Conservation (phyloP, 2,329 filamentous ascomycete genomes). For the Xylariaceae sp. region DNA sequence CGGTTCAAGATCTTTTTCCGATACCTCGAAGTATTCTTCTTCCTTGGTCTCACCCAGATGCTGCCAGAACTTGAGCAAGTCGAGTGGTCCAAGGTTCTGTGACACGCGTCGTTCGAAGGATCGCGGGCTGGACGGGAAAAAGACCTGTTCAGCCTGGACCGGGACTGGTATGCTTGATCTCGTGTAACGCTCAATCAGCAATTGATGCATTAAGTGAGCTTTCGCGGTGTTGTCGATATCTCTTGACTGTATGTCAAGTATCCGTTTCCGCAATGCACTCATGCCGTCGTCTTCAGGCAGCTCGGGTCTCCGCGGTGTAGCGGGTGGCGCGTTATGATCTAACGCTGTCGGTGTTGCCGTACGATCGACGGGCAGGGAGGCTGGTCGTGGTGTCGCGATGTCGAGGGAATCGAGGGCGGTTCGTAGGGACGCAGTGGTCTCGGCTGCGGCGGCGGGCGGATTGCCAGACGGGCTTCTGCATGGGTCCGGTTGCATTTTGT, state of each 20-base stretch:
- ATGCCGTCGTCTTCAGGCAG: conserved; percentile 79
- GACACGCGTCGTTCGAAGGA: conserved; percentile 38
- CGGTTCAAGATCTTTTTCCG: conserved; percentile 60
- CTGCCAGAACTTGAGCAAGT: conserved; percentile 58
- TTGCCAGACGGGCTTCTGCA: conserved; percentile 2
- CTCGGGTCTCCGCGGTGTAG: conserved; percentile 11
- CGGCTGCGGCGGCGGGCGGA: conserved; percentile 4
- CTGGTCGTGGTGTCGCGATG: too few species aligned
- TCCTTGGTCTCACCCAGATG: conserved; percentile 38
- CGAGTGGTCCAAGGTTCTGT: conserved; percentile 38
- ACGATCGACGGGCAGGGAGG: conserved; percentile 1
- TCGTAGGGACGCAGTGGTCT: too few species aligned
- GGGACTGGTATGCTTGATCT: conserved; percentile 33
- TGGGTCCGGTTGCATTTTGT: conserved; percentile 5
- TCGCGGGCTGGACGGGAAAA: conserved; percentile 36
- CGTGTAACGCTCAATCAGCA: conserved; percentile 67
- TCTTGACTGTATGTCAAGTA: conserved; percentile 63
- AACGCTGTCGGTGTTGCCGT: background rate
- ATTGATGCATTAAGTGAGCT: conserved; percentile 65
- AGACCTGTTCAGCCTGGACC: conserved; percentile 27
- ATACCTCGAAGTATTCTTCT: conserved; percentile 46
- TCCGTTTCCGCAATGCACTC: conserved; percentile 60
- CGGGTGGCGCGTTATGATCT: too few species aligned
- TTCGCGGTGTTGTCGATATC: conserved; percentile 60
- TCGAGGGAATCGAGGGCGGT: too few species aligned